phyloP scores from a whole-genome alignment of 2,329 filamentous ascomycete species.

The Penicillium sp. region DNA sequence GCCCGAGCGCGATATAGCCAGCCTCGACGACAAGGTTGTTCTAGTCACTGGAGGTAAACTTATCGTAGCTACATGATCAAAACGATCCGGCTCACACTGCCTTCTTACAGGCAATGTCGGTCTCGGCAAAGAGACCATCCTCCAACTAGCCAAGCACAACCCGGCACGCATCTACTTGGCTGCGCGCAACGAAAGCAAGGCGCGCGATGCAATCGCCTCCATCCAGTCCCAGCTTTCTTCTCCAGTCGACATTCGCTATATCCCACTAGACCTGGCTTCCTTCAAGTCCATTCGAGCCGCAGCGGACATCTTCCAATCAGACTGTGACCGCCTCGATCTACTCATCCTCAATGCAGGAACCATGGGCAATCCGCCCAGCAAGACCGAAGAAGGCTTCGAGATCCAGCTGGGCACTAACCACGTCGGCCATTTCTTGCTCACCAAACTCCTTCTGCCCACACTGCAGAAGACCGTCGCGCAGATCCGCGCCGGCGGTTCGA shows the following conservation, averaged over 20 bases:
- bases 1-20: constrained; percentile 44
- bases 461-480: constrained; percentile 33
- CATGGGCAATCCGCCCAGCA: constrained; percentile 39
- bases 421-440: constrained; percentile 44
- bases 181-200: constrained; percentile 44
- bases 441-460: constrained; percentile 41
- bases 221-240: constrained; percentile 32
- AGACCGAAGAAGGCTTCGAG: constrained; percentile 42
- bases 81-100: background rate
- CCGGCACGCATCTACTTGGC: constrained; percentile 53
- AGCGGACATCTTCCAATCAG: constrained; percentile 39
- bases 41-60: constrained; percentile 48
- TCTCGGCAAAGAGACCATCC: constrained; percentile 45
- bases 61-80: background rate
- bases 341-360: constrained; percentile 47
- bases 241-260: constrained; percentile 39
- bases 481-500: constrained; percentile 28
- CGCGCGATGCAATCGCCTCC: constrained; percentile 43
- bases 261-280: constrained; percentile 49
- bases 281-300: constrained; percentile 47
- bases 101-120: constrained; percentile 41
- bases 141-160: constrained; percentile 47
- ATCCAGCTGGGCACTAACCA: constrained; percentile 47
- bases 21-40: constrained; percentile 47
- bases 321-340: constrained; percentile 42